Evolutionary conservation across 495 filamentous ascomycete species (phyloP), one percentile per base, ranked within the genome.

Genomic region (Endocarpon pusillum): DNA sequence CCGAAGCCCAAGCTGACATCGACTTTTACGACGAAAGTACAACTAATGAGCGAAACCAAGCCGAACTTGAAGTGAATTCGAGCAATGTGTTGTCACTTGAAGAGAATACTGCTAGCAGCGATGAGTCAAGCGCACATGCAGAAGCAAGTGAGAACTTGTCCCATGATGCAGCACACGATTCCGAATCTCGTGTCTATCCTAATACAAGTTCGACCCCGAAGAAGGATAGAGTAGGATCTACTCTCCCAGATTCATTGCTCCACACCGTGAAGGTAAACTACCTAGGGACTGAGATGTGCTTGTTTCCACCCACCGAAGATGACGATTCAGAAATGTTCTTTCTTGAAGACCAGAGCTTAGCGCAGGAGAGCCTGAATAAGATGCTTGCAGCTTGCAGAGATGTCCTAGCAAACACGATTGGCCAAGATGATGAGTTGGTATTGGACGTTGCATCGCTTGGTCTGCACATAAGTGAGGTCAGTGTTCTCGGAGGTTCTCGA

Each of bases 391-490:
- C 67, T 21, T 67, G 81, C 39, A 75, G 81, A 26, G 49, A 61
- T 18, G 66, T 83, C 4, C 69, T 94, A 38, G 57, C 59, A 19
- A 64, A 76, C 14, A 79, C 77, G 43, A 61, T 89, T 15, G 51
- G 55, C 14, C 58, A 72, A 19, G 66, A 73, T 20, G 75, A 86
- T 38, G 74, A 85, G 39, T 52, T 92, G 29, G 60, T 73, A 17
- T 56, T 89, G 37, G 63, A 71, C 31, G 60, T 91, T 35, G 69
- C 75, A 12, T 57, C 69, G 17, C 57, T 89, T 36, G 75, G 67
- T 41, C 59, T 92, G 21, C 66, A 78, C 42, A 58, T 82, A 49
- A 69, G 65, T 40, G 80, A 89, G 66, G 79, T 79, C 62, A 66
- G 66, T 41, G n/a, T n/a, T n/a, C n/a, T n/a, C n/a, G n/a, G n/a